Percentiles rank a stretch among this genome's conserved stretches.
Conservation (phyloP, 495 filamentous ascomycete species). For the Lasiosphaeriaceae sp. region DNA sequence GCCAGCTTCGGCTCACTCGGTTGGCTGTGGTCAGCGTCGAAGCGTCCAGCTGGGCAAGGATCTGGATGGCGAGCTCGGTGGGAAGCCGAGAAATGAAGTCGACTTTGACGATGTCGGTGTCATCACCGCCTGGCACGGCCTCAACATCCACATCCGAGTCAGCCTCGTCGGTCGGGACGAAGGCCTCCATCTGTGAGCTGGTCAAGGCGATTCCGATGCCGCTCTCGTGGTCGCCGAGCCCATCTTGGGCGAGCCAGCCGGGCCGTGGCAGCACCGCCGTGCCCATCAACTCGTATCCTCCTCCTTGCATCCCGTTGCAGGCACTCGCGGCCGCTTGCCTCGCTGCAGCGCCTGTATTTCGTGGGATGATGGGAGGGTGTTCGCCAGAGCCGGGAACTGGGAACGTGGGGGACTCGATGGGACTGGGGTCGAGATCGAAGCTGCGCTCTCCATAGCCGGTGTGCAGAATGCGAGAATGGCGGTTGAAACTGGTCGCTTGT, state of each 20-base stretch:
- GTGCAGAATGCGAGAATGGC: constrained; percentile 39
- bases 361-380: constrained; percentile 51
- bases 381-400: constrained; percentile 46
- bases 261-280: constrained; percentile 27
- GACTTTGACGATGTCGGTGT: constrained; percentile 35
- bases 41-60: constrained; percentile 68
- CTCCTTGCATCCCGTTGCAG: constrained; percentile 43
- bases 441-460: constrained; percentile 30
- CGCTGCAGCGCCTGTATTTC: constrained; percentile 60
- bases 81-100: constrained; percentile 70
- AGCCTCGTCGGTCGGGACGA: constrained; percentile 22
- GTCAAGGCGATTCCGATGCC: constrained; percentile 76
- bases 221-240: constrained; percentile 65
- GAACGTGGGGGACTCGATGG: constrained; percentile 34
- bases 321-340: constrained; percentile 66
- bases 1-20: constrained; percentile 63
- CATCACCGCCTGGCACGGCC: constrained; percentile 35
- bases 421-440: constrained; percentile 27
- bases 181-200: constrained; percentile 40
- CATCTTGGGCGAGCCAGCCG: constrained; percentile 32
- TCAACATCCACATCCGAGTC: constrained; percentile 34
- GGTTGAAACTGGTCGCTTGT: constrained; percentile 45
- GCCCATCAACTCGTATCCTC: constrained; percentile 53
- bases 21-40: constrained; percentile 57
- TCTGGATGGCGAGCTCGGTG: constrained; percentile 64